Conservation (phyloP, 192 early-diverging fungal genomes). For the Coemansia sp. region DNA sequence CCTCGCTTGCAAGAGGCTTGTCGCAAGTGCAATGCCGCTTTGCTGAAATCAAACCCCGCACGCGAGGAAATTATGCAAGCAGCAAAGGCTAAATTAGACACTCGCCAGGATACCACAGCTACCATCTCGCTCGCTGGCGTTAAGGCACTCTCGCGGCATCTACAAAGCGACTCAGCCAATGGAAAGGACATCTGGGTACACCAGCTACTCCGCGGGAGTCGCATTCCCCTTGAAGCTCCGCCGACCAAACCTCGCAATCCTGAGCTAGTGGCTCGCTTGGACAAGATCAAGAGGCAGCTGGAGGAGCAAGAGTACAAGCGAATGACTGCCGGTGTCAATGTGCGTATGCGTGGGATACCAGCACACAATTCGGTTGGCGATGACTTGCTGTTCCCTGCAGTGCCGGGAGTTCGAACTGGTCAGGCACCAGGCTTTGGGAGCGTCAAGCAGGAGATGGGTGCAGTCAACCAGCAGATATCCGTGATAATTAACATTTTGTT, state of each 20-base stretch:
- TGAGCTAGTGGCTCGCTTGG: conserved; percentile 41
- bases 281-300: conserved; percentile 39
- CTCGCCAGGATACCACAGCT: neutral
- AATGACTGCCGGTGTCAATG: conserved; percentile 28
- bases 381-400: conserved; percentile 27
- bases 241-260: conserved; percentile 36
- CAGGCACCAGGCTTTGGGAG: conserved; percentile 4
- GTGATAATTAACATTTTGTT: conserved; percentile 54
- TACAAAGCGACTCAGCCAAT: conserved; percentile 2
- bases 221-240: conserved; percentile 27
- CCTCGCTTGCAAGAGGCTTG: conserved; percentile 30
- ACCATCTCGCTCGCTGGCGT: conserved; percentile 26
- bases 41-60: conserved; percentile 9
- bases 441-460: conserved; percentile 38
- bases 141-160: conserved; percentile 28
- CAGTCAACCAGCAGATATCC: conserved; percentile 36
- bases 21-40: neutral
- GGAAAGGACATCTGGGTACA: conserved; percentile 30
- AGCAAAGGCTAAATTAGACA: conserved; percentile 1
- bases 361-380: neutral
- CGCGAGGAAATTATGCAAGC: neutral
- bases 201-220: conserved; percentile 42
- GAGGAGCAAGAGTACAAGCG: conserved; percentile 49
- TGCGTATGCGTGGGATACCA: neutral
- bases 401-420: conserved; percentile 44